These are phyloP conservation scores for Colletotrichum graminicola DNA, from an alignment of 2,329 filamentous ascomycete genomes.

Conservation along the genomic window DNA sequence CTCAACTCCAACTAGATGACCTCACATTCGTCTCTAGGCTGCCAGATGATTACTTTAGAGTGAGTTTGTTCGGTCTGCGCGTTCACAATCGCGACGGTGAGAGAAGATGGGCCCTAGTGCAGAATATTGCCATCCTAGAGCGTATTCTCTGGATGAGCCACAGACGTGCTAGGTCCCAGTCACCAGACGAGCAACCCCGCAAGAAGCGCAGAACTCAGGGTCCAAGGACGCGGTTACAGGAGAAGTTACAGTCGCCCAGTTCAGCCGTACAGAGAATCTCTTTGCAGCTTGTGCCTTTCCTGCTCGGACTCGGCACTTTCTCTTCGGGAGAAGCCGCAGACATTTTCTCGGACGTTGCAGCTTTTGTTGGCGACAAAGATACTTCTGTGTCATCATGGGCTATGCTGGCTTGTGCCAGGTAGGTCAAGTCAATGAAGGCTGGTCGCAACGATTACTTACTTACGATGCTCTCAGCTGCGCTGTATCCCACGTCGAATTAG, in stretches of 20 bases:
- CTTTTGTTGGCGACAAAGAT: conserved; percentile 77
- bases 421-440: conserved; percentile 46
- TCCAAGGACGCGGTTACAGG: conserved; percentile 60
- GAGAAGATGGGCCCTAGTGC: conserved; percentile 70
- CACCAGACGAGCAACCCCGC: conserved; percentile 60
- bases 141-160: conserved; percentile 53
- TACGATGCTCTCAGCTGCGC: conserved; percentile 49
- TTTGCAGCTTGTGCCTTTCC: conserved; percentile 70
- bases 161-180: conserved; percentile 46
- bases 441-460: conserved; percentile 43
- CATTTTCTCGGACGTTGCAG: conserved; percentile 69
- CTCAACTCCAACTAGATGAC: conserved; percentile 83
- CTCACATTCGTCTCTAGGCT: conserved; percentile 67
- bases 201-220: conserved; percentile 63
- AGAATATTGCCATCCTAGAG: conserved; percentile 71
- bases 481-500: conserved; percentile 48
- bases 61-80: conserved; percentile 66
- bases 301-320: conserved; percentile 61
- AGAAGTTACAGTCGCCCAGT: conserved; percentile 62
- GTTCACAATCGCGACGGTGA: conserved; percentile 67
- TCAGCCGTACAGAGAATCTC: conserved; percentile 61
- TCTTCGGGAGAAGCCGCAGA: conserved; percentile 65
- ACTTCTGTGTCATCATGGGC: conserved; percentile 80
- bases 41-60: conserved; percentile 59
- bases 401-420: conserved; percentile 85